A percentile compares a stretch with the other conserved stretches of the same genome.
Evolutionary conservation across 2,329 filamentous ascomycete species (phyloP).

Genomic region (Pseudonectria foliicola): DNA sequence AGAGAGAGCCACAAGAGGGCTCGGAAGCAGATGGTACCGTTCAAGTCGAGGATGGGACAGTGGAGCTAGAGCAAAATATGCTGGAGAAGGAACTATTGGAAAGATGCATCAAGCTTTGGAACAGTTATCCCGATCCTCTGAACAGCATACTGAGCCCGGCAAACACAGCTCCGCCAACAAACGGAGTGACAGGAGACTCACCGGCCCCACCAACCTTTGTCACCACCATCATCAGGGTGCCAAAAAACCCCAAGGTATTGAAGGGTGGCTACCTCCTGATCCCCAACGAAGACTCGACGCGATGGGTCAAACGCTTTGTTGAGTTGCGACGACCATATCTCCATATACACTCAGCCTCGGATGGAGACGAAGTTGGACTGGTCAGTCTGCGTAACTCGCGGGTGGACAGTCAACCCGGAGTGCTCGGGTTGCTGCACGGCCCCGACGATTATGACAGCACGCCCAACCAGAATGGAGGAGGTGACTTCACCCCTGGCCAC

Average conservation of each 20-base stretch:
- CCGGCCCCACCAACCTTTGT: conserved; percentile 57
- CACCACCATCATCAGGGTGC: conserved; percentile 67
- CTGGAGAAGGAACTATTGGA: conserved; percentile 40
- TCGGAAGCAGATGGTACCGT: conserved; percentile 13
- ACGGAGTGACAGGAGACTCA: conserved; percentile 47
- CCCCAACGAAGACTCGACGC: conserved; percentile 70
- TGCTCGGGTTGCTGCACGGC: conserved; percentile 65
- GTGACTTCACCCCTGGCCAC: conserved; percentile 39
- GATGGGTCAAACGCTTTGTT: conserved; percentile 89
- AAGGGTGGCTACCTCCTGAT: conserved; percentile 86
- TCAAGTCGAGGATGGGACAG: conserved; percentile 18
- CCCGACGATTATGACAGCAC: conserved; percentile 32
- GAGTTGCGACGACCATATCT: conserved; percentile 88
- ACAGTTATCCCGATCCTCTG: conserved; percentile 49
- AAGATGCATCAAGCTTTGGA: conserved; percentile 60
- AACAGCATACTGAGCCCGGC: conserved; percentile 48
- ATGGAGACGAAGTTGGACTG: conserved; percentile 84
- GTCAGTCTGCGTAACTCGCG: conserved; percentile 83
- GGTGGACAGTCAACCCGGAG: conserved; percentile 87
- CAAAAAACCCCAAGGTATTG: conserved; percentile 73
- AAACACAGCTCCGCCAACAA: conserved; percentile 62
- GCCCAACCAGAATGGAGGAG: conserved; percentile 24
- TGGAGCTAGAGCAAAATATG: conserved; percentile 38
- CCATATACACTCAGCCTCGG: conserved; percentile 76
- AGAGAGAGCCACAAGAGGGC: no score